These are phyloP conservation scores for Coemansia sp. DNA, from an alignment of 192 early-diverging fungal genomes.

Conservation along the genomic window DNA sequence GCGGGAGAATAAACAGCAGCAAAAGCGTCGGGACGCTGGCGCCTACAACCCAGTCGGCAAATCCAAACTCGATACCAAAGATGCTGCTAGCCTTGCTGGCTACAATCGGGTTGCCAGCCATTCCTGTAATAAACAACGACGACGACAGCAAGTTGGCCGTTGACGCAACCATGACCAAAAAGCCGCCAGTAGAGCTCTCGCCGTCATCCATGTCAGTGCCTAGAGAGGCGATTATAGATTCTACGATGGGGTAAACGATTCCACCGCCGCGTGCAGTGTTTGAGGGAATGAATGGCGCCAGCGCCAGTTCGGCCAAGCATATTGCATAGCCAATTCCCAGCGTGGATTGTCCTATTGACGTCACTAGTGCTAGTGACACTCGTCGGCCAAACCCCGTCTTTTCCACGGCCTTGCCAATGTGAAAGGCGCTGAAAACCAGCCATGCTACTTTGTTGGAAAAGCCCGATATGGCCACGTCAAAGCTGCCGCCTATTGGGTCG, in stretches of 20 bases:
- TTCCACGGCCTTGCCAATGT: slow-evolving; percentile 68
- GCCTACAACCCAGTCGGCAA: slow-evolving; percentile 62
- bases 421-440: slow-evolving; percentile 75
- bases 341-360: slow-evolving; percentile 53
- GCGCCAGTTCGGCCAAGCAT: slow-evolving; percentile 55
- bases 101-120: slow-evolving; percentile 75
- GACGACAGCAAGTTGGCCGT: slow-evolving; percentile 73
- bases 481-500: slow-evolving; percentile 58
- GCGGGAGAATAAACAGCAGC: slow-evolving; percentile 36
- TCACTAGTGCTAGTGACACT: slow-evolving; percentile 58
- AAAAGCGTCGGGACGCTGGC: slow-evolving; percentile 56
- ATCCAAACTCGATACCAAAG: slow-evolving; percentile 66
- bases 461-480: slow-evolving; percentile 60
- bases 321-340: slow-evolving; percentile 61
- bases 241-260: slow-evolving; percentile 74
- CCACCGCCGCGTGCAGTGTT: slow-evolving; percentile 79
- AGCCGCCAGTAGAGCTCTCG: slow-evolving; percentile 54
- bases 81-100: slow-evolving; percentile 58
- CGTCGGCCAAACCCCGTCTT: slow-evolving; percentile 65
- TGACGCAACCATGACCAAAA: slow-evolving; percentile 62
- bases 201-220: slow-evolving; percentile 34
- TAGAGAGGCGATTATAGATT: slow-evolving; percentile 60
- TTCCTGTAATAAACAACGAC: slow-evolving; percentile 72
- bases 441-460: slow-evolving; percentile 66
- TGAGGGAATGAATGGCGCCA: slow-evolving; percentile 72